phyloP scores from a whole-genome alignment of 495 filamentous ascomycete genomes.

The Penicillium daleae region DNA sequence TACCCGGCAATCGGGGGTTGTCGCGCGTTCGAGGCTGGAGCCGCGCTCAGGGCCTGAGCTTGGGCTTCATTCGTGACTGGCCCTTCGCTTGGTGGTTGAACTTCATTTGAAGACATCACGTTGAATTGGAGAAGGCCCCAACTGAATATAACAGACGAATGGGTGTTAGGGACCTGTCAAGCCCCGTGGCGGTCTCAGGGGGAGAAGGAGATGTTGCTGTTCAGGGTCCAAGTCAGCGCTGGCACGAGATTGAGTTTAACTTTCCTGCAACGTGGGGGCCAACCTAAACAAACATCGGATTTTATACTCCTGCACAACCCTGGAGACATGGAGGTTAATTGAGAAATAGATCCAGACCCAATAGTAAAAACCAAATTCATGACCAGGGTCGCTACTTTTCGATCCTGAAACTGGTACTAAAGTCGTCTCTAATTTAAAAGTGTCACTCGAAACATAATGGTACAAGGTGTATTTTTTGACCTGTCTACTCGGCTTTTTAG shows the following conservation, averaged over 20 bases:
- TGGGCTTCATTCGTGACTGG: not conserved
- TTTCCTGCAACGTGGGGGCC: not conserved
- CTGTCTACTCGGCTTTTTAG: too few relatives aligned
- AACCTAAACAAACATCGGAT: not conserved
- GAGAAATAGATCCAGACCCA: not conserved
- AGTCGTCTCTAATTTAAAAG: too few relatives aligned
- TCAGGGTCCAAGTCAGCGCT: not conserved
- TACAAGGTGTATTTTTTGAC: too few relatives aligned
- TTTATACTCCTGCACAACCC: not conserved
- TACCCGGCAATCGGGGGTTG: conserved; percentile 2
- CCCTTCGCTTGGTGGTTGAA: not conserved
- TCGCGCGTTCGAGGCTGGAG: not conserved
- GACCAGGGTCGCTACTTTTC: too few relatives aligned
- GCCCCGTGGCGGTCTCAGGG: not conserved
- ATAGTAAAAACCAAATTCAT: too few relatives aligned
- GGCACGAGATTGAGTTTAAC: not conserved
- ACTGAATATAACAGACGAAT: not conserved
- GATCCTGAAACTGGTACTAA: too few relatives aligned
- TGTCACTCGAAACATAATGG: too few relatives aligned
- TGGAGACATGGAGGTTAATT: not conserved
- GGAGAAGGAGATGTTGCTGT: not conserved
- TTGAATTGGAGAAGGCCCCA: not conserved
- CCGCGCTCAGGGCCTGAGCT: not conserved
- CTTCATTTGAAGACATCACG: not conserved
- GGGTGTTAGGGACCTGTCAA: not conserved